A percentile compares a stretch with the other conserved stretches of the same genome.
phyloP scores from a whole-genome alignment of 352 stramenopile species.

The Phytopythium litorale region DNA sequence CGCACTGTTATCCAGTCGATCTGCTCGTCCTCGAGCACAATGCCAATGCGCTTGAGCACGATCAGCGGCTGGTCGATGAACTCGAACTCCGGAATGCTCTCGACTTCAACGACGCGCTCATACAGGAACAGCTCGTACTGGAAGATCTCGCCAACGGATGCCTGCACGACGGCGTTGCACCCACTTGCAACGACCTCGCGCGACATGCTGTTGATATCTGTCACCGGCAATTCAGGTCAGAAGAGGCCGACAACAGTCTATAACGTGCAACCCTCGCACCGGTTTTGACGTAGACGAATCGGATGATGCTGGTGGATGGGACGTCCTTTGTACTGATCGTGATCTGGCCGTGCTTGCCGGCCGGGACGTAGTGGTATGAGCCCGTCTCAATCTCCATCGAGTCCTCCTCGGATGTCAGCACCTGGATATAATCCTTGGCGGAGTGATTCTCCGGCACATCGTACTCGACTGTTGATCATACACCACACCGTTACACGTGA shows the following conservation, averaged over 20 bases:
- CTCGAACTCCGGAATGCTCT: conserved; percentile 84
- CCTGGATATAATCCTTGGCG: conserved; percentile 83
- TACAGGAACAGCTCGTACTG: conserved; percentile 88
- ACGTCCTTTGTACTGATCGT: conserved; percentile 79
- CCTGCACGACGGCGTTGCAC: conserved; percentile 81
- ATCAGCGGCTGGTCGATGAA: conserved; percentile 86
- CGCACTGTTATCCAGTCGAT: conserved; percentile 82
- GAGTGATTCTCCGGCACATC: conserved; percentile 80
- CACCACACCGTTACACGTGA: conserved; percentile 4
- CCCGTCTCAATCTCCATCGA: conserved; percentile 72
- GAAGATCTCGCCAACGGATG: conserved; percentile 84
- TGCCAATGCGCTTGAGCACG: conserved; percentile 82
- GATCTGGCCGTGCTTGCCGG: conserved; percentile 57
- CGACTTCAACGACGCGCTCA: conserved; percentile 84
- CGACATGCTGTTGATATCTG: conserved; percentile 86
- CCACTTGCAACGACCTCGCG: conserved; percentile 79
- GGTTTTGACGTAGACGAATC: conserved; percentile 85
- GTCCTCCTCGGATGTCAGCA: conserved; percentile 73
- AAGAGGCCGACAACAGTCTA: neutral
- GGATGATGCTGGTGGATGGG: conserved; percentile 56
- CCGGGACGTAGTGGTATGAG: conserved; percentile 71
- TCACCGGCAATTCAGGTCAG: neutral
- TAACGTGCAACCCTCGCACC: conserved; percentile 17
- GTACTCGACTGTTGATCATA: conserved; percentile 56
- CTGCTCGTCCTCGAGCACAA: conserved; percentile 56